These are phyloP conservation scores for Candida albicans DNA, from an alignment of 1,139 yeast genomes.

Conservation along the genomic window DNA sequence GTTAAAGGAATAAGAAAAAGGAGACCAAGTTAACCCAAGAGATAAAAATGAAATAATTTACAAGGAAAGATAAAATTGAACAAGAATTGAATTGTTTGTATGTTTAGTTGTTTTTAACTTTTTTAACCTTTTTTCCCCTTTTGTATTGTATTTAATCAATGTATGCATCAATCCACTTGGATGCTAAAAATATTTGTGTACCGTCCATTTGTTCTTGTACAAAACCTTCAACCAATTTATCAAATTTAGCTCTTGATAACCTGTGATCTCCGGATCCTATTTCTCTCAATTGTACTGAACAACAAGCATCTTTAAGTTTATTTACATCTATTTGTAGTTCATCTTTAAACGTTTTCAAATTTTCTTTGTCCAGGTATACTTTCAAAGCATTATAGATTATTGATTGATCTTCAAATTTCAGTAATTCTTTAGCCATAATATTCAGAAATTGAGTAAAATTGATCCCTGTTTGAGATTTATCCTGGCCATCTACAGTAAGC, in stretches of 20 bases:
- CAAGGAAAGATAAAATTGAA: no score
- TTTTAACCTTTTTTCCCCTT: not conserved
- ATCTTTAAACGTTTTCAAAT: conserved; percentile 44
- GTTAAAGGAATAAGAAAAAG: not conserved
- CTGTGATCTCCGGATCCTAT: conserved; percentile 52
- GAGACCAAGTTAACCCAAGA: no score
- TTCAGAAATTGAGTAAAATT: conserved; percentile 72
- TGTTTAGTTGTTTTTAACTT: not conserved
- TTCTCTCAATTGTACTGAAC: conserved; percentile 45
- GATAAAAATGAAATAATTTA: not conserved
- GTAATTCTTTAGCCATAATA: conserved; percentile 61
- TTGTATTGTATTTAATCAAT: conserved; percentile 27
- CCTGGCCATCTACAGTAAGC: conserved; percentile 36
- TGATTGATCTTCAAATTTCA: conserved; percentile 56
- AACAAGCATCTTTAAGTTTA: conserved; percentile 50
- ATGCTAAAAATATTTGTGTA: conserved; percentile 52
- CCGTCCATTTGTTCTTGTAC: conserved; percentile 59
- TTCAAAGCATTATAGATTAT: conserved; percentile 66
- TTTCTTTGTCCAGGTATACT: conserved; percentile 17
- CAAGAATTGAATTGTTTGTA: no score
- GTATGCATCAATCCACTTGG: conserved; percentile 60
- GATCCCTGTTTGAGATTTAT: conserved; percentile 36
- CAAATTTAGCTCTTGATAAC: conserved; percentile 52
- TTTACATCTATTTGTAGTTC: conserved; percentile 48
- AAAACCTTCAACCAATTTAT: conserved; percentile 55